Evolutionary conservation across 345 rosid genomes (phyloP).

Genomic region (Bruguiera parviflora): DNA sequence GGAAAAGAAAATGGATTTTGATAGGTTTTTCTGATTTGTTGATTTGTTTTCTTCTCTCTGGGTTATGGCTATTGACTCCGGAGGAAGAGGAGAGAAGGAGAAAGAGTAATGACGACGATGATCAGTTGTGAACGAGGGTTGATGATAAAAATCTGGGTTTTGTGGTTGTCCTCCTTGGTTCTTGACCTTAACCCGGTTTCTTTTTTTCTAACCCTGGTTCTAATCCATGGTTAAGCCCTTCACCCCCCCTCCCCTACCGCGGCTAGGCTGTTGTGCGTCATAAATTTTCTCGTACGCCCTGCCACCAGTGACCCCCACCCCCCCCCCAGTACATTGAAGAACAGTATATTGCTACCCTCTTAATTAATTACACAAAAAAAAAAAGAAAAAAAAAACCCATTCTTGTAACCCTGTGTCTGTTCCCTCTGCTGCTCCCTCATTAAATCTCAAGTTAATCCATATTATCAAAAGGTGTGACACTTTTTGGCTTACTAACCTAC

Average conservation of each 20-base stretch:
- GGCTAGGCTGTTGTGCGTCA: constrained; percentile 10
- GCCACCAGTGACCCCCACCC: too few relatives aligned
- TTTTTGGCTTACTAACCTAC: too few relatives aligned
- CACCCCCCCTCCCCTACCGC: constrained; percentile 3
- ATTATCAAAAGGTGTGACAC: too few relatives aligned
- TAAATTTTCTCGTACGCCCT: constrained; percentile 10
- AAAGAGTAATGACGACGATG: neutral
- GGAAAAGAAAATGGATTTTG: neutral
- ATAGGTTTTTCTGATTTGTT: neutral
- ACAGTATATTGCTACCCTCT: too few relatives aligned
- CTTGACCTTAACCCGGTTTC: constrained; percentile 19
- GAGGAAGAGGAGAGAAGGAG: neutral
- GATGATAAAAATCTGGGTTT: constrained; percentile 20
- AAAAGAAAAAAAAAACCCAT: too few relatives aligned
- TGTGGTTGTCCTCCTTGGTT: constrained; percentile 20
- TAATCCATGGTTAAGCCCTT: constrained; percentile 23
- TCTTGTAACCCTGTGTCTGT: too few relatives aligned
- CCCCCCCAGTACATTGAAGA: too few relatives aligned
- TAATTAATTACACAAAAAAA: too few relatives aligned
- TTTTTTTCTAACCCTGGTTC: constrained; percentile 23
- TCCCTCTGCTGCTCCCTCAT: too few relatives aligned
- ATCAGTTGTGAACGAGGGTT: neutral
- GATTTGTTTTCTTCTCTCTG: neutral
- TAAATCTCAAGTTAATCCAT: too few relatives aligned
- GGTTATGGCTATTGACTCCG: neutral